phyloP scores from a whole-genome alignment of 305 asterid species.

The Solanum hybrid region DNA sequence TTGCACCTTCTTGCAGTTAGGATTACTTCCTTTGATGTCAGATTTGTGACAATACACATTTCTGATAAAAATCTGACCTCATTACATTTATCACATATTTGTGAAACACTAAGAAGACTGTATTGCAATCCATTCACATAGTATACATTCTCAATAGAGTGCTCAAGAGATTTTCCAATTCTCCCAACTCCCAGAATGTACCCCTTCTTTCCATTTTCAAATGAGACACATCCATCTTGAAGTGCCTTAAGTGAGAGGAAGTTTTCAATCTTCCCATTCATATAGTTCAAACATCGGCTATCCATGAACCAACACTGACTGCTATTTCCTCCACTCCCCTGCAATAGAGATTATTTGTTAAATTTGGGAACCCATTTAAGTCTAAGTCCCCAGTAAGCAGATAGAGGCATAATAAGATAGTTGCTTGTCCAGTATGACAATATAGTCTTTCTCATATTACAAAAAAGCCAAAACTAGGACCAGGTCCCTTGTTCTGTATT shows the following conservation, averaged over 20 bases:
- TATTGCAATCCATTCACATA: neutral
- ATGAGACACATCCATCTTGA: neutral
- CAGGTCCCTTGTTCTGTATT: no score
- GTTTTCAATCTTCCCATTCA: neutral
- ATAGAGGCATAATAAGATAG: no score
- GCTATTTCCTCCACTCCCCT: neutral
- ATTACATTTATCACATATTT: neutral
- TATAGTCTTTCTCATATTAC: no score
- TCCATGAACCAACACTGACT: neutral
- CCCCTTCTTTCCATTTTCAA: neutral
- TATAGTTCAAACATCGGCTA: neutral
- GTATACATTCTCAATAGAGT: neutral
- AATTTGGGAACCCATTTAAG: neutral
- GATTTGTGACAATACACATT: neutral
- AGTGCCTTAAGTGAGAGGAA: neutral
- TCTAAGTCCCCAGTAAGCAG: neutral
- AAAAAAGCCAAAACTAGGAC: no score
- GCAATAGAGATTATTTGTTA: neutral
- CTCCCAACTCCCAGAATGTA: neutral
- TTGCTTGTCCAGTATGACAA: no score
- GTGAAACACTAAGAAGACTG: neutral
- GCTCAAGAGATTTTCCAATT: neutral
- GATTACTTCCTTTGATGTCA: neutral
- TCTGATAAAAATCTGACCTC: neutral
- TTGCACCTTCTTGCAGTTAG: neutral